Conservation (phyloP, 148 eudicot genomes). For the Dianthus caryophyllus region DNA sequence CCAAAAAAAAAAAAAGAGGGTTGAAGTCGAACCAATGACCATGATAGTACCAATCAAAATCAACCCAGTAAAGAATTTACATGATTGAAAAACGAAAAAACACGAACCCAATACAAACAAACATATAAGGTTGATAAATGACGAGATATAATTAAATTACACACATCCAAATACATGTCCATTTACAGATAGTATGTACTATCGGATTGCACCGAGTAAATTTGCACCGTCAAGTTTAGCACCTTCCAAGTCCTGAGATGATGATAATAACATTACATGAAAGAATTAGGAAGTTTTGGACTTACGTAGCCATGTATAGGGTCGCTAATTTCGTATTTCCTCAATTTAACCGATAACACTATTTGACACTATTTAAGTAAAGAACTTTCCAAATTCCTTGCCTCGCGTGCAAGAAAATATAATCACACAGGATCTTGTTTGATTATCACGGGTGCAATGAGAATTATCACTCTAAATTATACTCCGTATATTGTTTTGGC, state of each 20-base stretch:
- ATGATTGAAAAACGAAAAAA: neutral
- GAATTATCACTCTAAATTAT: no score
- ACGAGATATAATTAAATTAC: neutral
- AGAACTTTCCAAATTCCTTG: no score
- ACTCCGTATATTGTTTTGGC: no score
- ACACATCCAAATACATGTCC: neutral
- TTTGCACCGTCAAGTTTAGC: constrained; percentile 88
- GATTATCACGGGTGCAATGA: no score
- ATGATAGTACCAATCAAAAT: neutral
- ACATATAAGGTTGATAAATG: neutral
- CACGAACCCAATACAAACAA: neutral
- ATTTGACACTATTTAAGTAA: no score
- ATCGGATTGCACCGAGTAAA: constrained; percentile 80
- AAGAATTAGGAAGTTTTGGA: neutral
- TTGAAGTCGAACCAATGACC: neutral
- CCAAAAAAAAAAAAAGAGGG: no score
- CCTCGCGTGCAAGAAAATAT: no score
- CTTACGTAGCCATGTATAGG: neutral
- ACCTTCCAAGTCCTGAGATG: constrained; percentile 64
- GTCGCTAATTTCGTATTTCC: no score
- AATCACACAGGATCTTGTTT: no score
- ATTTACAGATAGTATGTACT: constrained; percentile 18
- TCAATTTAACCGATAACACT: no score
- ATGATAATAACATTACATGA: neutral
- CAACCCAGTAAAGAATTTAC: neutral